Percentiles rank a stretch among this genome's conserved stretches.
Conservation (phyloP, 805 yeast genomes). For the Candida ficus region DNA sequence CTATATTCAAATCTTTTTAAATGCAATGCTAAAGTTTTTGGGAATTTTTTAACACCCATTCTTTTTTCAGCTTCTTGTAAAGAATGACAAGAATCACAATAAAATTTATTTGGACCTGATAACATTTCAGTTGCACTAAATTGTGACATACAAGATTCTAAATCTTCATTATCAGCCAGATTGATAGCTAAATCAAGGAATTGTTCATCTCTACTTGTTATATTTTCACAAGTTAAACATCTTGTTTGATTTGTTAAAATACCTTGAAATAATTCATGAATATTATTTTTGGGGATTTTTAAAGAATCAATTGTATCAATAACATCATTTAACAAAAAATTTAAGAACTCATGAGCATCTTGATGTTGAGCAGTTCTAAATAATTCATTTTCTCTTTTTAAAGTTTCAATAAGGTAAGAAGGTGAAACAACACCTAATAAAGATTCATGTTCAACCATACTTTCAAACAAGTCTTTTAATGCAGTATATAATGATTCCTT, state of each 20-base stretch:
- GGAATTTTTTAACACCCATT: constrained; percentile 72
- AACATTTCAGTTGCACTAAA: constrained; percentile 84
- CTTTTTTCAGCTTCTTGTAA: constrained; percentile 92
- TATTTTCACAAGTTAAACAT: constrained; percentile 83
- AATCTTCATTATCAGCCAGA: constrained; percentile 65
- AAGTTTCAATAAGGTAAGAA: constrained; percentile 58
- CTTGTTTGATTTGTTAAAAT: constrained; percentile 79
- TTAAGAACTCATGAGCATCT: constrained; percentile 96
- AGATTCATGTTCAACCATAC: constrained; percentile 66
- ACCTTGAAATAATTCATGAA: constrained; percentile 80
- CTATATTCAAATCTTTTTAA: constrained; percentile 89
- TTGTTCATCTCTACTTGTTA: constrained; percentile 76
- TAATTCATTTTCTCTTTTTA: constrained; percentile 77
- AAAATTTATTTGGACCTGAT: constrained; percentile 83
- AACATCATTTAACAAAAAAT: constrained; percentile 76
- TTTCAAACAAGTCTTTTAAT: constrained; percentile 79
- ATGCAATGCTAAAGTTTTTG: constrained; percentile 76
- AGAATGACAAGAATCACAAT: constrained; percentile 86
- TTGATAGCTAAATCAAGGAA: constrained; percentile 87
- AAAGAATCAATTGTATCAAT: constrained; percentile 34
- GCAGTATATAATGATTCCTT: constrained; percentile 53
- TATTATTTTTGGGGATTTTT: constrained; percentile 36
- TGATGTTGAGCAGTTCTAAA: constrained; percentile 94
- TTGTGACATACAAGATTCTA: constrained; percentile 73
- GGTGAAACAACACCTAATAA: constrained; percentile 86